Base-by-base conservation (phyloP, 164 flowering plant genomes). In the Vitis labrusca region DNA sequence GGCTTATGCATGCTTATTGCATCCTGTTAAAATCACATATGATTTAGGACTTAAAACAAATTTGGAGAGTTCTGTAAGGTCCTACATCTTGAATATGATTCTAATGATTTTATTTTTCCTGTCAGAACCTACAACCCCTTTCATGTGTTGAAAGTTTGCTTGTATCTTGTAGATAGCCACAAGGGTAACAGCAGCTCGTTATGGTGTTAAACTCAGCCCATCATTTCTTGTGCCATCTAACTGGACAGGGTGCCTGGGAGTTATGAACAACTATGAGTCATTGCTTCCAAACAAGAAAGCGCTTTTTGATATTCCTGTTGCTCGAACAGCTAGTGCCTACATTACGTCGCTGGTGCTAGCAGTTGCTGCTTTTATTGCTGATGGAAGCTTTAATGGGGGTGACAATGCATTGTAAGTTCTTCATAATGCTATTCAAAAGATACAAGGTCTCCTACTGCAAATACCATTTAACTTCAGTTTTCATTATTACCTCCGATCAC, bases 211-310 rank as follows among this genome's bases (percentile, higher is more conserved):
- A 76, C 89, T 94, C 61, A 91, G 98, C 70, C 97, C 97, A 32
- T 94, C 99, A 14, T 94, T 94, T 78, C 94, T 94, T 23, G 86
- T 94, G 50, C 99, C 99, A 61, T 94, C 99, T 15, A 92, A 86
- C 70, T 94, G 99, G 99, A 94, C 99, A 2, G 99, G 99, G 29
- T 92, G 97, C 80, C 79, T 94, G 37, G 99, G 99, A 57, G 97
- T 94, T 63, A 89, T 92, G 79, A 94, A 94, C 67, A 91, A 94
- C 74, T 94, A 94, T 44, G 99, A 94, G 79, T 92, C 97, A 0
- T 77, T 94, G 30, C 91, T 94, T 23, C 96, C 97, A 14, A 92
- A 89, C 66, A 92, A 91, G 78, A 91, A 88, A 78, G 99, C 99
- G 62, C 89, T 94, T 44, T 94, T 92, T 69, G 99, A 92, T 70